Conservation (phyloP, 1,139 yeast genomes). For the Saccharomyces hybrid region DNA sequence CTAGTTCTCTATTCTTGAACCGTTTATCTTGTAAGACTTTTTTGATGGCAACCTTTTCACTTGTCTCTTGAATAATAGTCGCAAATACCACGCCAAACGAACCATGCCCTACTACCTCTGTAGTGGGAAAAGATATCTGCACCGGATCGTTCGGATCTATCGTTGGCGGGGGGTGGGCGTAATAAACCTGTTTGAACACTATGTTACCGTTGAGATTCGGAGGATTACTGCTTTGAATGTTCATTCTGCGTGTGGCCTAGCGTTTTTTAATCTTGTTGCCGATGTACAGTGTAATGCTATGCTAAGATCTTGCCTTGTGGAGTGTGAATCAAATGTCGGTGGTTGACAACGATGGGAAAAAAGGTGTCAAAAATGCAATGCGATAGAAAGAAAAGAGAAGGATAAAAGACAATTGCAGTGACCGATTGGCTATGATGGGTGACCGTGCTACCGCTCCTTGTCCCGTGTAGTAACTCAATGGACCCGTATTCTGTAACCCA, state of each 20-base stretch:
- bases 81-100: constrained; percentile 95
- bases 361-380: not conserved
- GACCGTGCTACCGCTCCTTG: not conserved
- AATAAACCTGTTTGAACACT: constrained; percentile 27
- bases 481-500: not conserved
- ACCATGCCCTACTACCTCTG: constrained; percentile 88
- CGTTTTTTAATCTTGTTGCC: not conserved
- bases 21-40: constrained; percentile 90
- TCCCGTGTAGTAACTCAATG: not conserved
- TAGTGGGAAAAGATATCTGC: constrained; percentile 31
- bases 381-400: not conserved
- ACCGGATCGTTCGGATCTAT: constrained; percentile 22
- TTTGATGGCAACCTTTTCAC: constrained; percentile 83
- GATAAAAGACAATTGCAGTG: not conserved
- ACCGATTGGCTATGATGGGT: not conserved
- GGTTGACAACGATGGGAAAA: not conserved
- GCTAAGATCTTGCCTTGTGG: not conserved
- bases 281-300: not conserved
- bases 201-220: constrained; percentile 12
- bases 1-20: constrained; percentile 92
- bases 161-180: constrained; percentile 18
- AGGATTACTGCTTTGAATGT: not conserved
- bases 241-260: not conserved
- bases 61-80: constrained; percentile 67
- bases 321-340: not conserved